Conservation (phyloP, 2,329 filamentous ascomycete species). For the Canariomyces notabilis region DNA sequence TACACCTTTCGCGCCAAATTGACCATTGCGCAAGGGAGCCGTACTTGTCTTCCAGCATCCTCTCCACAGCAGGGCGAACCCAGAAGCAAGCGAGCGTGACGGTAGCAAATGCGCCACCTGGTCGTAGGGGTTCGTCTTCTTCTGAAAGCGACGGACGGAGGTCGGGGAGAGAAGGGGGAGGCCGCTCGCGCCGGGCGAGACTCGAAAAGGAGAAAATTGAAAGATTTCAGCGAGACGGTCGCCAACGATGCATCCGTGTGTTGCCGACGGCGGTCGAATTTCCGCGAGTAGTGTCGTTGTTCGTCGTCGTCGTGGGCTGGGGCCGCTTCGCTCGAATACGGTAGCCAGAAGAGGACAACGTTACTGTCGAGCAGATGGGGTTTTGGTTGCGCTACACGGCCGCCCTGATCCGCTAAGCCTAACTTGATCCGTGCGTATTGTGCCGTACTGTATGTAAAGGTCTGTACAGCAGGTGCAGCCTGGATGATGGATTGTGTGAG, state of each 20-base stretch:
- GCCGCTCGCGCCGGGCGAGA: conserved; percentile 26
- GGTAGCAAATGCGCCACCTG: conserved; percentile 21
- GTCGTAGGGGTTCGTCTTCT: conserved; percentile 1
- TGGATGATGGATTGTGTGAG: neutral
- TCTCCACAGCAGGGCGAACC: conserved; percentile 23
- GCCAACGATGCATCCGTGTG: conserved; percentile 19
- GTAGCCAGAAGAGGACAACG: conserved; percentile 12
- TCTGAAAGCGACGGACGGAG: conserved; percentile 2
- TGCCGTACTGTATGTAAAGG: too few species aligned
- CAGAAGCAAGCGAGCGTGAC: conserved; percentile 19
- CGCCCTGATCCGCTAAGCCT: neutral
- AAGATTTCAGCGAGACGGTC: conserved; percentile 10
- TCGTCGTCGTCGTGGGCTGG: neutral
- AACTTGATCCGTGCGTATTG: too few species aligned
- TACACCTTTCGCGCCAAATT: conserved; percentile 10
- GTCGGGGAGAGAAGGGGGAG: conserved; percentile 2
- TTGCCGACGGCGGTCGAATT: neutral
- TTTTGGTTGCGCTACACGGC: neutral
- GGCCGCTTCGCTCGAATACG: too few species aligned
- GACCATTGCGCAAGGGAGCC: conserved; percentile 13
- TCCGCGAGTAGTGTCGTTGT: neutral
- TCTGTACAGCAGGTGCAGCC: too few species aligned
- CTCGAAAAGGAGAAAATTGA: conserved; percentile 8
- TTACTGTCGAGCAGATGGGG: neutral
- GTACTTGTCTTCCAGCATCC: conserved; percentile 46